A percentile compares a stretch with the other conserved stretches of the same genome.
phyloP scores from a whole-genome alignment of 176 grass and related monocot species.

The Musa acuminata region DNA sequence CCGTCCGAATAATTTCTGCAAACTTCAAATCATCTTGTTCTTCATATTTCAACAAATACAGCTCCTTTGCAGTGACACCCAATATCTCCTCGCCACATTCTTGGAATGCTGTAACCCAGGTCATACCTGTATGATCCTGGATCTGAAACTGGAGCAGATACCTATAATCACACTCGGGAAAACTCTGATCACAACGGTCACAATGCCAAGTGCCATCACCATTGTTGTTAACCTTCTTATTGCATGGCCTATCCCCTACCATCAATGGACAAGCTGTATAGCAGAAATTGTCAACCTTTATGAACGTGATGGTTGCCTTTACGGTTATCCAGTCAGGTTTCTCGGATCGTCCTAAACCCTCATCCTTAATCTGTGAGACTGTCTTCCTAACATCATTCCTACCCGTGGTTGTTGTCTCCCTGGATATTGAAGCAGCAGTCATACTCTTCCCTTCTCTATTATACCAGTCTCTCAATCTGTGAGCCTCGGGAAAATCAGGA shows the following conservation, averaged over 20 bases:
- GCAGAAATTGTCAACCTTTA: conserved; percentile 46
- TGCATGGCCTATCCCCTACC: conserved; percentile 42
- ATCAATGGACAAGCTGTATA: conserved; percentile 63
- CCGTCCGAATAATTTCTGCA: conserved; percentile 39
- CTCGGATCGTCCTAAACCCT: conserved; percentile 47
- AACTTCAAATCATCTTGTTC: conserved; percentile 47
- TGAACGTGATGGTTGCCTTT: conserved; percentile 42
- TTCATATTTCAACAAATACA: conserved; percentile 41
- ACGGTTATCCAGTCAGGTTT: conserved; percentile 71
- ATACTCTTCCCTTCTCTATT: conserved; percentile 56
- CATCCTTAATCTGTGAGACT: conserved; percentile 71
- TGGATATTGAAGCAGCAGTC: conserved; percentile 47
- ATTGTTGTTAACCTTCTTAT: conserved; percentile 87
- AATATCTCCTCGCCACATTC: conserved; percentile 53
- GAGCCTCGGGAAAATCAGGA: conserved; percentile 54
- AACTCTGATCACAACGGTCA: conserved; percentile 47
- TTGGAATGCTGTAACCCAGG: conserved; percentile 64
- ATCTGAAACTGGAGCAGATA: conserved; percentile 66
- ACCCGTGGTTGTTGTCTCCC: conserved; percentile 31
- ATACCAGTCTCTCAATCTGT: conserved; percentile 64
- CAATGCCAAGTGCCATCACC: conserved; percentile 76
- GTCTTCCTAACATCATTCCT: conserved; percentile 51
- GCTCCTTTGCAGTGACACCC: conserved; percentile 36
- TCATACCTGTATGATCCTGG: conserved; percentile 66
- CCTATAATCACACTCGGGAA: conserved; percentile 58